A percentile compares a stretch with the other conserved stretches of the same genome.
Evolutionary conservation across 2,329 filamentous ascomycete genomes (phyloP).

Genomic region (Macrophomina tecta): DNA sequence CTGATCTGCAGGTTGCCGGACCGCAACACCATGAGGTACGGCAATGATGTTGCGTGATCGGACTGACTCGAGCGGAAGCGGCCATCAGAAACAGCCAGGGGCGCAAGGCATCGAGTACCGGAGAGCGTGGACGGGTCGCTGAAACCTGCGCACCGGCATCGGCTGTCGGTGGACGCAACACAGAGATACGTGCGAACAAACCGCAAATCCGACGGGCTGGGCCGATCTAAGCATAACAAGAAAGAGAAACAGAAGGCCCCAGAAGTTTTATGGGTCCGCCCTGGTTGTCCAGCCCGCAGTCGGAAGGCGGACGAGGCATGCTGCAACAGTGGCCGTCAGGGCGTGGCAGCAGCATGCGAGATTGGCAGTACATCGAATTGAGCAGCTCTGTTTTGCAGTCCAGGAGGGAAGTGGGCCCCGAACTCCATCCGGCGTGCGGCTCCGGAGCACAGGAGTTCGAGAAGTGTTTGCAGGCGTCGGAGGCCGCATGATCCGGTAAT

Average conservation of each 20-base stretch:
- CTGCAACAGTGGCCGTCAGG: slow-evolving; percentile 8
- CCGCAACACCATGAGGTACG: background rate
- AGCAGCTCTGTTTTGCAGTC: background rate
- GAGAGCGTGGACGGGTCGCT: background rate
- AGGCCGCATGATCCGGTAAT: background rate
- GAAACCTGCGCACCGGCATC: slow-evolving; percentile 14
- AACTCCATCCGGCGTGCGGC: background rate
- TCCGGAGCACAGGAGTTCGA: background rate
- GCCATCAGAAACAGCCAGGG: background rate
- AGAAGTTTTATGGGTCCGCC: background rate
- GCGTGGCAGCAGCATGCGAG: slow-evolving; percentile 6
- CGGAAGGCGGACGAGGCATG: slow-evolving; percentile 5
- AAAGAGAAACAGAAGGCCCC: background rate
- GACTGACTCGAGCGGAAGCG: background rate
- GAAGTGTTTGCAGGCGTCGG: too few relatives aligned
- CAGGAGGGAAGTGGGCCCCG: background rate
- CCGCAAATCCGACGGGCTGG: slow-evolving; percentile 3
- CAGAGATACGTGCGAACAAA: slow-evolving; percentile 5
- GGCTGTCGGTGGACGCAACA: background rate
- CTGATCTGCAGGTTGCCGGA: background rate
- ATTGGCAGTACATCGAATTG: slow-evolving; percentile 15
- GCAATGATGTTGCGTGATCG: background rate
- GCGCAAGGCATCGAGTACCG: background rate
- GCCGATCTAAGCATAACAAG: background rate
- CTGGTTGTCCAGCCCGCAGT: background rate